Evolutionary conservation across 352 stramenopile species (phyloP).

Genomic region (Phytopythium ostracodes): DNA sequence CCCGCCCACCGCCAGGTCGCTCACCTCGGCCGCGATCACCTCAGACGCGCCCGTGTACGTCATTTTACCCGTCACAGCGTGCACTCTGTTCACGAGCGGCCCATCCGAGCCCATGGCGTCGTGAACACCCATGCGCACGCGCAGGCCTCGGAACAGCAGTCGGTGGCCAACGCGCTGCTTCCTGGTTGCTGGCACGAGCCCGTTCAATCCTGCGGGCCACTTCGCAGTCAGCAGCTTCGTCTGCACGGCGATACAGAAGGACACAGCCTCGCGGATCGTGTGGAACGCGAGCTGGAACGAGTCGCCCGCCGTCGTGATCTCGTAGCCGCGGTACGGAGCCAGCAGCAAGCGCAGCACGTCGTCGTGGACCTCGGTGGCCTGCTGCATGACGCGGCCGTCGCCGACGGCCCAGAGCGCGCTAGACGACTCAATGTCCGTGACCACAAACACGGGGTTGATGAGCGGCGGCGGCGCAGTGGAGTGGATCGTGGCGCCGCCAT

Average conservation of each 20-base stretch:
- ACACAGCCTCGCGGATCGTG: slow-evolving; percentile 51
- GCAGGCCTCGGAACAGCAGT: slow-evolving; percentile 40
- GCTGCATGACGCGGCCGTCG: slow-evolving; percentile 42
- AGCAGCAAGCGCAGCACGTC: slow-evolving; percentile 32
- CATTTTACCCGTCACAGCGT: slow-evolving; percentile 46
- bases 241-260: slow-evolving; percentile 53
- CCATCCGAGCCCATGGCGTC: slow-evolving; percentile 37
- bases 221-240: slow-evolving; percentile 39
- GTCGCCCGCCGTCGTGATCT: slow-evolving; percentile 69
- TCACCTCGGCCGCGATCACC: slow-evolving; percentile 40
- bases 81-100: slow-evolving; percentile 25
- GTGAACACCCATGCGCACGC: slow-evolving; percentile 49
- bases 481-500: slow-evolving; percentile 2
- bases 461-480: slow-evolving; percentile 8
- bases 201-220: slow-evolving; percentile 56
- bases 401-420: slow-evolving; percentile 28
- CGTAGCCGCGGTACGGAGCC: slow-evolving; percentile 48
- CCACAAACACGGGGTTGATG: slow-evolving; percentile 27
- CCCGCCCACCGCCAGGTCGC: slow-evolving; percentile 39
- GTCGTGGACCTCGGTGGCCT: slow-evolving; percentile 37
- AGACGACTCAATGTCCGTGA: slow-evolving; percentile 36
- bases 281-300: slow-evolving; percentile 73
- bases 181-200: slow-evolving; percentile 37
- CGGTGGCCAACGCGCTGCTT: slow-evolving; percentile 25
- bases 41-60: slow-evolving; percentile 45